Percentiles rank a stretch among this genome's conserved stretches.
Conservation (phyloP, 352 stramenopile genomes). For the Globisporangium nagaii region DNA sequence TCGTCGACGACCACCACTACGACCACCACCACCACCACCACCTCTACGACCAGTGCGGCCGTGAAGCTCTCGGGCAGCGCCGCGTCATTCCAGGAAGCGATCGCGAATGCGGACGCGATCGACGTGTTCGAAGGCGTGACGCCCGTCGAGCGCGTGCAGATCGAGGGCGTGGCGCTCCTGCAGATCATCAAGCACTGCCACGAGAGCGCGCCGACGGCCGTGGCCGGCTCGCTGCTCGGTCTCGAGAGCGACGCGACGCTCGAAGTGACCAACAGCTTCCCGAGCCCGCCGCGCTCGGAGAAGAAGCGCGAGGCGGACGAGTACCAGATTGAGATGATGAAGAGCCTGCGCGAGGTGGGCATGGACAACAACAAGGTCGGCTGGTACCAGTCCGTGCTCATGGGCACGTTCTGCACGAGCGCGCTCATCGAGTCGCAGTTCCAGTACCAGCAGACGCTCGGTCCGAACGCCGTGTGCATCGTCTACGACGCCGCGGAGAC, state of each 20-base stretch:
- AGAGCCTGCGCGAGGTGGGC: conserved; percentile 96
- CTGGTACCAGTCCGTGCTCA: conserved; percentile 98
- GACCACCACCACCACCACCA: conserved; percentile 13
- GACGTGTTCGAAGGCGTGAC: conserved; percentile 71
- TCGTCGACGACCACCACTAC: conserved; percentile 21
- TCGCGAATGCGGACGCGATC: conserved; percentile 30
- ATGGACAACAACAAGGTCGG: conserved; percentile 99
- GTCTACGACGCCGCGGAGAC: conserved; percentile 98
- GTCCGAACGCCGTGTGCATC: conserved; percentile 96
- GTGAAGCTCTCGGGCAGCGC: conserved; percentile 4
- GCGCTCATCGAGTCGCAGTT: conserved; percentile 95
- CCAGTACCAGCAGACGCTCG: conserved; percentile 96
- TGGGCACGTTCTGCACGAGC: conserved; percentile 94
- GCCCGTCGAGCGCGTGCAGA: conserved; percentile 58
- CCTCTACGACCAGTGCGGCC: conserved; percentile 8
- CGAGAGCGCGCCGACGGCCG: conserved; percentile 91
- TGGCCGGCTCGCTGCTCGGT: conserved; percentile 95
- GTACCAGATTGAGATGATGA: conserved; percentile 99
- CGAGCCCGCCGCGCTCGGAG: conserved; percentile 83
- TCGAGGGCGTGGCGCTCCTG: conserved; percentile 84
- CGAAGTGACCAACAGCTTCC: conserved; percentile 98
- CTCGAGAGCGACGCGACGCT: conserved; percentile 87
- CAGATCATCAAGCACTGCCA: conserved; percentile 99
- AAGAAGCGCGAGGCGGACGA: conserved; percentile 87
- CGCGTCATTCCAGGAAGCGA: conserved; percentile 17